Base-by-base conservation (phyloP, 495 filamentous ascomycete species). In the Penicillium soppii region DNA sequence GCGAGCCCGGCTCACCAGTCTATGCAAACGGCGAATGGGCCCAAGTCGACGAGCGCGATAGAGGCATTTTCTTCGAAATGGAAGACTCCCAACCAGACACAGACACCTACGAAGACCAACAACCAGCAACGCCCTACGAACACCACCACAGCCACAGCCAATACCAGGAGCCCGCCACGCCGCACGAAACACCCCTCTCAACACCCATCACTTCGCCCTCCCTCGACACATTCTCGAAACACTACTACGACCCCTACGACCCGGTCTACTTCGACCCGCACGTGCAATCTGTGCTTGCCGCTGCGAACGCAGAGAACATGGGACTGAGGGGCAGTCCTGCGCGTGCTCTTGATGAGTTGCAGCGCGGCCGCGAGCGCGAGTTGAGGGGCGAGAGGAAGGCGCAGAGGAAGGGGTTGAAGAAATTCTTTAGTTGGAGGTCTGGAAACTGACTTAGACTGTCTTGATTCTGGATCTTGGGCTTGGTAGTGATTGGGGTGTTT, bases 1-100 rank as follows among this genome's bases (percentile, higher is more conserved):
- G 71, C 39, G 70, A 74, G 46, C 69, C 69, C 1, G 69, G 69
- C 15, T 66, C 63, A 3, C 62, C 67, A 2, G 60, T 72, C 52
- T 63, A 60, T 47, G 63, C 66, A 19, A 68, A 71, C 43, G 55
- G 59, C 32, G 56, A 59, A 45, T 67, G 58, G 61, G 50, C 56
- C 26, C 54, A 62, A 36, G 58, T 64, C 19, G 47, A 61, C 53
- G 56, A 55, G 26, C 54, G 62, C 36, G 62, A 67, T 43, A 55
- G 59, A 38, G 56, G 59, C 23, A 63, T 60, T 49, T 52, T 63
- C 43, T 45, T 53, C 32, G 53, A 62, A 13, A 21, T 55, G 13
- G 23, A 43, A 27, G 40, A 27, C 4, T 22, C 20, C 8, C 35
- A 50, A 2, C 44, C 39, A n/a, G n/a, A n/a, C n/a, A n/a, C n/a